Evolutionary conservation across 441 rosid species (phyloP).

Genomic region (Gossypium davidsonii): DNA sequence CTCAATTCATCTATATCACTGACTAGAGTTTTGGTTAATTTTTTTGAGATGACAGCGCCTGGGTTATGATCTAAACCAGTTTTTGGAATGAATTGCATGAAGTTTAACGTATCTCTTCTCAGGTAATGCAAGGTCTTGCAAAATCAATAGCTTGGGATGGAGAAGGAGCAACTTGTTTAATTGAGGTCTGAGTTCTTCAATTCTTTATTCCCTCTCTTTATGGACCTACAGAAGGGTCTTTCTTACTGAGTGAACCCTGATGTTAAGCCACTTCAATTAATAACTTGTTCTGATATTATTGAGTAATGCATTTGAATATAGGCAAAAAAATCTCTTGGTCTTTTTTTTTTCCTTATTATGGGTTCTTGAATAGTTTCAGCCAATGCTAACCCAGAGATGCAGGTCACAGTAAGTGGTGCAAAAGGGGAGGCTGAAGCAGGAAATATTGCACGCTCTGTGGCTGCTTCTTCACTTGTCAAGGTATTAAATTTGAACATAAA

Average conservation of each 20-base stretch:
- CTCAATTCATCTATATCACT: background rate
- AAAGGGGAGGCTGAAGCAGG: constrained; percentile 69
- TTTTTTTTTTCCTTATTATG: background rate
- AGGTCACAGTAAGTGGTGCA: constrained; percentile 67
- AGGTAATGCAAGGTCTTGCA: constrained; percentile 99
- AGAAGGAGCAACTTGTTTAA: constrained; percentile 93
- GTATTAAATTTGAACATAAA: constrained; percentile 26
- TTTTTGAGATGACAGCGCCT: background rate
- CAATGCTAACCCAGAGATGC: constrained; percentile 18
- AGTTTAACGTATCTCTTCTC: constrained; percentile 12
- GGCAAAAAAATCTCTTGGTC: background rate
- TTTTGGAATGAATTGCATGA: background rate
- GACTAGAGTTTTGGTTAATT: background rate
- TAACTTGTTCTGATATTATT: background rate
- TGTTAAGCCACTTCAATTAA: background rate
- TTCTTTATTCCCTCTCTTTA: background rate
- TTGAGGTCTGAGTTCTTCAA: constrained; percentile 51
- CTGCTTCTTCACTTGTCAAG: constrained; percentile 92
- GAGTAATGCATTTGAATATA: background rate
- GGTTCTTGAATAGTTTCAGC: constrained; percentile 1
- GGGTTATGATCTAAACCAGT: background rate
- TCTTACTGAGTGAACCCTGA: background rate
- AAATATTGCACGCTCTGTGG: constrained; percentile 85
- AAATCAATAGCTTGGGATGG: constrained; percentile 99
- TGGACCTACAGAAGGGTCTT: background rate